Conservation (phyloP, 2,329 filamentous ascomycete species). For the Colletotrichum caudatum region DNA sequence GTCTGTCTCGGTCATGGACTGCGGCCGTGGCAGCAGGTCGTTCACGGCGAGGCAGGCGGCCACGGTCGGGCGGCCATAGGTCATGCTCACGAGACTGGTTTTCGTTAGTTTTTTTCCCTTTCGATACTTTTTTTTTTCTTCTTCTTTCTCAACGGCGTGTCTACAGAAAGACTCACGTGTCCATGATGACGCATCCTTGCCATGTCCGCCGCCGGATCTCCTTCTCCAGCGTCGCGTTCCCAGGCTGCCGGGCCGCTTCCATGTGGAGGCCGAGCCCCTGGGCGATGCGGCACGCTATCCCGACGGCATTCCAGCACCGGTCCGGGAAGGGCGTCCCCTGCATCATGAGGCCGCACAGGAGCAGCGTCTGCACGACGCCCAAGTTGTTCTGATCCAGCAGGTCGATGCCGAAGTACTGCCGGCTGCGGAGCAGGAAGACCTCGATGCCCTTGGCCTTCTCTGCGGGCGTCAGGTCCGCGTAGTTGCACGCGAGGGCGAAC, state of each 20-base stretch:
- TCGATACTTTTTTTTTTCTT: no score
- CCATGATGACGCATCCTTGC: conserved; percentile 55
- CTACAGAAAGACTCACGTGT: conserved; percentile 48
- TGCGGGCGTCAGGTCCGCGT: not conserved
- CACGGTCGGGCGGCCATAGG: conserved; percentile 6
- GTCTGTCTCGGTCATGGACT: not conserved
- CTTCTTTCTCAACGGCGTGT: not conserved
- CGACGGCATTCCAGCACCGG: conserved; percentile 58
- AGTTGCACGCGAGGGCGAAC: conserved; percentile 57
- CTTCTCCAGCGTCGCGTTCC: conserved; percentile 47
- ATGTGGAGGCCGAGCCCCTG: conserved; percentile 57
- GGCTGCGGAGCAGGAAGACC: conserved; percentile 12
- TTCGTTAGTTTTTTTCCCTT: not conserved
- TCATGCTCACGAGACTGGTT: conserved; percentile 16
- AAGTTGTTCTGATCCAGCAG: conserved; percentile 53
- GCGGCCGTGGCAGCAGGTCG: not conserved
- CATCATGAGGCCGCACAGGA: conserved; percentile 54
- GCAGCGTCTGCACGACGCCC: conserved; percentile 55
- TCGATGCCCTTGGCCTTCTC: conserved; percentile 16
- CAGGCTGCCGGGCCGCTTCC: conserved; percentile 37
- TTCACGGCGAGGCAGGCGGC: not conserved
- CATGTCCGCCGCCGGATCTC: conserved; percentile 54
- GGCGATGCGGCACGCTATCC: conserved; percentile 56
- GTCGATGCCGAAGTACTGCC: conserved; percentile 45
- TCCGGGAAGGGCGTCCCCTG: conserved; percentile 56